These are phyloP conservation scores for Erodium trifolium DNA, from an alignment of 441 rosid genomes.

Conservation along the genomic window DNA sequence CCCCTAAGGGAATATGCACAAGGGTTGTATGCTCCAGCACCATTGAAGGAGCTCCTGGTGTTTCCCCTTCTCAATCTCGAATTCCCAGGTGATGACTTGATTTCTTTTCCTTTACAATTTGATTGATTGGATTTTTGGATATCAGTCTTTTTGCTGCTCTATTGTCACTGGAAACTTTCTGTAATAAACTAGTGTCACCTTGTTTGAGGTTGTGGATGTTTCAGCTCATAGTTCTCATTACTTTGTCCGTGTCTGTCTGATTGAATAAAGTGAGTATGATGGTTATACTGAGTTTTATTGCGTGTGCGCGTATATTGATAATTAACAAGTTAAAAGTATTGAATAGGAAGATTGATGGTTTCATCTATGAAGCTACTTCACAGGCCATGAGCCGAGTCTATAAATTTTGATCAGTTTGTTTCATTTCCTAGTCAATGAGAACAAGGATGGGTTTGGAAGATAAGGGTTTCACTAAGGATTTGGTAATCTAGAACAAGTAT, in stretches of 20 bases:
- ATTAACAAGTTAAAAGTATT: no score
- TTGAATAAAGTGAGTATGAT: background rate
- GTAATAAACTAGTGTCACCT: no score
- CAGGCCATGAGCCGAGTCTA: background rate
- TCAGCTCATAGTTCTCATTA: background rate
- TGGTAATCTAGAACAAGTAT: no score
- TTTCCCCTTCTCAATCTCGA: slow-evolving; percentile 49
- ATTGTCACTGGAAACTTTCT: no score
- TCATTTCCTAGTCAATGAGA: background rate
- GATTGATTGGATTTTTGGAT: slow-evolving; percentile 11
- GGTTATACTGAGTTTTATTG: background rate
- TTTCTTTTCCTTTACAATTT: slow-evolving; percentile 9
- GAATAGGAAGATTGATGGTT: no score
- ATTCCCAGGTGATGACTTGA: slow-evolving; percentile 41
- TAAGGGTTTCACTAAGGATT: no score
- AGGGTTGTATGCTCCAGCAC: slow-evolving; percentile 51
- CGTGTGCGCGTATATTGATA: background rate
- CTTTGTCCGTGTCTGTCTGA: background rate
- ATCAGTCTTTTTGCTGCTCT: background rate
- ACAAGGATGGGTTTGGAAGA: background rate
- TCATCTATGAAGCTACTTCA: no score
- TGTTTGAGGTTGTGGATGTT: background rate
- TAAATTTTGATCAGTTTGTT: background rate
- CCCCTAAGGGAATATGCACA: slow-evolving; percentile 28
- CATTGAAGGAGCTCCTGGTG: slow-evolving; percentile 30